Percentiles rank a stretch among this genome's conserved stretches.
These are phyloP conservation scores for Acrocalymma vagum DNA, from an alignment of 2,329 filamentous ascomycete species.

Conservation along the genomic window DNA sequence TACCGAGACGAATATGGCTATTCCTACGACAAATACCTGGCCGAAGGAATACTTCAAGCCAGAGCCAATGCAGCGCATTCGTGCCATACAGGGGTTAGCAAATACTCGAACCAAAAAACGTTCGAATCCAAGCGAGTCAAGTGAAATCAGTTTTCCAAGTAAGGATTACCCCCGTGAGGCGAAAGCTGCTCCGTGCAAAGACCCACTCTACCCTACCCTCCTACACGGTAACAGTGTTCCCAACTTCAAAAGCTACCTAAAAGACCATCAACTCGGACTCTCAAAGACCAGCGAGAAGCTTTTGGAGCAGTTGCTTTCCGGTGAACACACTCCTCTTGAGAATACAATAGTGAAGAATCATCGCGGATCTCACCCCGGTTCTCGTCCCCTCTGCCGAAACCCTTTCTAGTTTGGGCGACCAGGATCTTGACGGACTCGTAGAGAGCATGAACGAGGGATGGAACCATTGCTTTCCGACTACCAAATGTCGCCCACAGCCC, in stretches of 20 bases:
- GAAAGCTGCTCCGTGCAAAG: not conserved
- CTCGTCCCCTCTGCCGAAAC: slow-evolving; percentile 7
- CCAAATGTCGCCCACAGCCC: slow-evolving; percentile 43
- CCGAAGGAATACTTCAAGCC: too few relatives aligned
- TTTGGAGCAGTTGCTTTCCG: not conserved
- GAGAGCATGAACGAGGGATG: slow-evolving; percentile 54
- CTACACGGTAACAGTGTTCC: not conserved
- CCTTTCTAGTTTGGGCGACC: slow-evolving; percentile 1
- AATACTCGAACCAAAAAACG: too few relatives aligned
- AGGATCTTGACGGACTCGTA: slow-evolving; percentile 29
- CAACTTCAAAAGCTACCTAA: slow-evolving; percentile 1
- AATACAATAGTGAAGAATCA: slow-evolving; percentile 1
- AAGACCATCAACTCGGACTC: slow-evolving; percentile 2
- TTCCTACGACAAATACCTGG: too few relatives aligned
- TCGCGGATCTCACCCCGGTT: slow-evolving; percentile 3
- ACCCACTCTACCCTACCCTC: not conserved
- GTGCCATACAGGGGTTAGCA: too few relatives aligned
- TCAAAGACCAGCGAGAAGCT: not conserved
- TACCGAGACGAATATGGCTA: too few relatives aligned
- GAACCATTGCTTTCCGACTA: slow-evolving; percentile 49
- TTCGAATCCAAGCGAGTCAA: too few relatives aligned
- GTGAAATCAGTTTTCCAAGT: too few relatives aligned
- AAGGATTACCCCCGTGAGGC: not conserved
- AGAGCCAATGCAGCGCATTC: too few relatives aligned
- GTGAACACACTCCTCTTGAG: slow-evolving; percentile 1